These are phyloP conservation scores for Pichia thaimueangensis DNA, from an alignment of 805 yeast species.

Conservation along the genomic window DNA sequence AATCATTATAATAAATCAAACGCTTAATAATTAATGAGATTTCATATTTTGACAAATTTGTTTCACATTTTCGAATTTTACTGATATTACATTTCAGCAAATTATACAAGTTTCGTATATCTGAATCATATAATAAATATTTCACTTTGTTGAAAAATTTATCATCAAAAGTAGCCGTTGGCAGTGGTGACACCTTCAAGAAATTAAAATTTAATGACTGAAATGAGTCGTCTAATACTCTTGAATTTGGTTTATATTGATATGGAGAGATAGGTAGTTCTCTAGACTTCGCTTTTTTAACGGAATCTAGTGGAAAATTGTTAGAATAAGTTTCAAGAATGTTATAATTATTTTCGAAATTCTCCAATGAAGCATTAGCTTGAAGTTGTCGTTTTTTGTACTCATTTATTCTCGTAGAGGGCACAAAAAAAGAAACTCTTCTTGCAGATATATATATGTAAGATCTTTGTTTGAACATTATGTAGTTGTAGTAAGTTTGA, in stretches of 20 bases:
- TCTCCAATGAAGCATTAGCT: conserved; percentile 6
- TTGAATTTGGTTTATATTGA: background rate
- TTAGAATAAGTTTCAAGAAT: conserved; percentile 1
- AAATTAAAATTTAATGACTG: background rate
- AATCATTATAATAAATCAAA: conserved; percentile 2
- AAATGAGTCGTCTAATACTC: background rate
- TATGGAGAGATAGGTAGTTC: too few relatives aligned
- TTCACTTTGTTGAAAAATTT: background rate
- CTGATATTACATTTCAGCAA: background rate
- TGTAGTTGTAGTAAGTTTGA: too few relatives aligned
- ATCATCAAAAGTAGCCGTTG: background rate
- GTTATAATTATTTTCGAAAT: conserved; percentile 7
- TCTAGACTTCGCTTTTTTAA: too few relatives aligned
- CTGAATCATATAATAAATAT: background rate
- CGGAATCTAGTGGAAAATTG: background rate
- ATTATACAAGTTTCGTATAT: conserved; percentile 7
- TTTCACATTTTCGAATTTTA: background rate
- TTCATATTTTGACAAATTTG: conserved; percentile 5
- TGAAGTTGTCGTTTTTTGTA: conserved; percentile 10
- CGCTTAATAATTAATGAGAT: conserved; percentile 11
- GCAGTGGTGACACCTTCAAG: background rate
- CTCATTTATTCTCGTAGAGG: conserved; percentile 11
- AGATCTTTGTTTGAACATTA: background rate
- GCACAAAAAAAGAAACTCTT: conserved; percentile 12
- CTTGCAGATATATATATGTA: background rate